A percentile compares a stretch with the other conserved stretches of the same genome.
These are phyloP conservation scores for Euphorbia tirucalli DNA, from an alignment of 345 rosid species.

Conservation along the genomic window DNA sequence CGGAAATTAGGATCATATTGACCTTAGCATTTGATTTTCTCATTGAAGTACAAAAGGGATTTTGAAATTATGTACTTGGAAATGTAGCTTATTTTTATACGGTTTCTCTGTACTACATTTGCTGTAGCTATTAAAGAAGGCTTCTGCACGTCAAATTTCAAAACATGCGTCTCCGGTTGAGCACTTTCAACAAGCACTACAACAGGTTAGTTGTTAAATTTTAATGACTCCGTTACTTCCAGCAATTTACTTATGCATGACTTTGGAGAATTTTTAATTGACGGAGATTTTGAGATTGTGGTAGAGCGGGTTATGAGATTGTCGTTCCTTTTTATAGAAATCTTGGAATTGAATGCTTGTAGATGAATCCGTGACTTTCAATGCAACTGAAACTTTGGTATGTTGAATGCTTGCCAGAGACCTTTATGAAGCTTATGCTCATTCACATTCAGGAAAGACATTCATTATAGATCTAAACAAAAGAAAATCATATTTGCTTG, in stretches of 20 bases:
- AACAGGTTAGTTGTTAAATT: slow-evolving; percentile 39
- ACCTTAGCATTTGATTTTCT: not conserved
- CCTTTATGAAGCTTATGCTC: not conserved
- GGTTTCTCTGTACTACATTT: slow-evolving; percentile 10
- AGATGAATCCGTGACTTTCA: not conserved
- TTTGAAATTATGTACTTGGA: slow-evolving; percentile 10
- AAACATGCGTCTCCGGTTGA: slow-evolving; percentile 47
- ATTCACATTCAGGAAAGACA: not conserved
- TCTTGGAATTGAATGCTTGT: not conserved
- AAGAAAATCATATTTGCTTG: not conserved
- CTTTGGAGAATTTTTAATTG: not conserved
- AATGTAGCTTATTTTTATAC: slow-evolving; percentile 17
- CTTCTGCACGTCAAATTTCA: slow-evolving; percentile 36
- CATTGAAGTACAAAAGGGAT: not conserved
- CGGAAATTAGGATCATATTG: not conserved
- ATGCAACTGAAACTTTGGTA: not conserved
- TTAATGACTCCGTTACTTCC: not conserved
- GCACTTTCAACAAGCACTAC: slow-evolving; percentile 39
- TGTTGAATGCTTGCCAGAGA: not conserved
- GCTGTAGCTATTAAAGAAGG: slow-evolving; percentile 55
- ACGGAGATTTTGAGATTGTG: not conserved
- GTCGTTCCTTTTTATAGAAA: not conserved
- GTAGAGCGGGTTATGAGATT: not conserved
- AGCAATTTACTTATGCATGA: not conserved
- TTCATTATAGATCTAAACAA: not conserved